phyloP scores from a whole-genome alignment of 2,329 filamentous ascomycete genomes.

The Fusarium veterinarium region DNA sequence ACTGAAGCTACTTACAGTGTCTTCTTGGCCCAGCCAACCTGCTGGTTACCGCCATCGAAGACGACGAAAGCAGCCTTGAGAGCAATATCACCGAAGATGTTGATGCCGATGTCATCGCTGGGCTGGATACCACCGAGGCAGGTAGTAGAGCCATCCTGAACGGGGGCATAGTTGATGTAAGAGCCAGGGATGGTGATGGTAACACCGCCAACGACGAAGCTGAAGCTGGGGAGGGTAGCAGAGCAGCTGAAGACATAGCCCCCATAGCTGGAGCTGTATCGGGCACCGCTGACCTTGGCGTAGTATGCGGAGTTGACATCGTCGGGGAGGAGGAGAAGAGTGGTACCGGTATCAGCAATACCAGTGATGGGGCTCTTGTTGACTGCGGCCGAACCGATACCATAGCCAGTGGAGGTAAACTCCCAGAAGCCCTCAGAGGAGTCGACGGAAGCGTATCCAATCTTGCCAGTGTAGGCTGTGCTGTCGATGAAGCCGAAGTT shows the following conservation, averaged over 20 bases:
- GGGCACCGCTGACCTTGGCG: slow-evolving; percentile 57
- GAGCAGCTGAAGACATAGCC: slow-evolving; percentile 62
- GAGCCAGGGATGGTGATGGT: slow-evolving; percentile 66
- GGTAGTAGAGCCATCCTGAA: slow-evolving; percentile 57
- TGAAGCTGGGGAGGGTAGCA: slow-evolving; percentile 59
- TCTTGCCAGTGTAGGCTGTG: slow-evolving; percentile 69
- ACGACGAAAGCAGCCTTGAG: slow-evolving; percentile 71
- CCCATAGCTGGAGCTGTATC: slow-evolving; percentile 53
- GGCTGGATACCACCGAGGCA: slow-evolving; percentile 78
- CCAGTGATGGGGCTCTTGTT: slow-evolving; percentile 49
- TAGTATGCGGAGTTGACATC: slow-evolving; percentile 63
- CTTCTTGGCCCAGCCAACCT: slow-evolving; percentile 40
- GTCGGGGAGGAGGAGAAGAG: slow-evolving; percentile 69
- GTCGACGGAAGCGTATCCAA: slow-evolving; percentile 72
- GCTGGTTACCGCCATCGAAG: slow-evolving; percentile 57
- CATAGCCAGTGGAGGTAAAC: slow-evolving; percentile 55
- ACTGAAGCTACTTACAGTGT: neutral
- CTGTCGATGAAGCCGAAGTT: slow-evolving; percentile 79
- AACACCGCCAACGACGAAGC: slow-evolving; percentile 67
- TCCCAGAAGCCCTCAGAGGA: slow-evolving; percentile 71
- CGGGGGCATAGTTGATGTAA: slow-evolving; percentile 65
- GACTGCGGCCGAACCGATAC: slow-evolving; percentile 48
- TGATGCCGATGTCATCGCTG: slow-evolving; percentile 55
- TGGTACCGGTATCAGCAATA: slow-evolving; percentile 71
- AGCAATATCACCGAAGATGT: slow-evolving; percentile 73